Percentiles rank a stretch among this genome's conserved stretches.
These are phyloP conservation scores for Lolium rigidum DNA, from an alignment of 176 grass and related monocot species.

Conservation along the genomic window DNA sequence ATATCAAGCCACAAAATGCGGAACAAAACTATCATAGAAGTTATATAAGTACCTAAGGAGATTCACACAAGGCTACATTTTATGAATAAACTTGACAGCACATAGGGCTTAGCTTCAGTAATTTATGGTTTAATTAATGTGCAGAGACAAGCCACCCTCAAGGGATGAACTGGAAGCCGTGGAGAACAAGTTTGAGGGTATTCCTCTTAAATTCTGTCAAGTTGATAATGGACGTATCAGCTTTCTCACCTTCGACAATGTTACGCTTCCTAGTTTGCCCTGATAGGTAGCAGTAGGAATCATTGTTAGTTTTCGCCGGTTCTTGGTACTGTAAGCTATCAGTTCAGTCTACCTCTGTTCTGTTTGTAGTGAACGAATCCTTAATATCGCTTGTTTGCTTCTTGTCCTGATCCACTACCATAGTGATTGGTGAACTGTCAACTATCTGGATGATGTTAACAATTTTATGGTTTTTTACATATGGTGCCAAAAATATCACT, in stretches of 20 bases:
- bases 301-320: not conserved
- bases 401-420: no score
- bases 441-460: no score
- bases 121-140: not conserved
- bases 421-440: no score
- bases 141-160: conserved; percentile 58
- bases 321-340: not conserved
- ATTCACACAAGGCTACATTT: not conserved
- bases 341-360: not conserved
- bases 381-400: no score
- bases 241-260: conserved; percentile 60
- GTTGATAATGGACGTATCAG: conserved; percentile 62
- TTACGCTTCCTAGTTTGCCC: conserved; percentile 52
- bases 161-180: conserved; percentile 53
- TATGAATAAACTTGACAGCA: not conserved
- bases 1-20: not conserved
- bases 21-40: not conserved
- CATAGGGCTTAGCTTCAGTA: not conserved
- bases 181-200: conserved; percentile 40
- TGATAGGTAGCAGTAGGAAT: conserved; percentile 39
- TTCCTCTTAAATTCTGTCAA: conserved; percentile 67
- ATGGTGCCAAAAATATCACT: no score
- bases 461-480: no score
- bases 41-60: not conserved
- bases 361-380: not conserved